A percentile compares a stretch with the other conserved stretches of the same genome.
These are phyloP conservation scores for Phellopilus nigrolimitatus DNA, from an alignment of 1,284 basidiomycete genomes.

Conservation along the genomic window DNA sequence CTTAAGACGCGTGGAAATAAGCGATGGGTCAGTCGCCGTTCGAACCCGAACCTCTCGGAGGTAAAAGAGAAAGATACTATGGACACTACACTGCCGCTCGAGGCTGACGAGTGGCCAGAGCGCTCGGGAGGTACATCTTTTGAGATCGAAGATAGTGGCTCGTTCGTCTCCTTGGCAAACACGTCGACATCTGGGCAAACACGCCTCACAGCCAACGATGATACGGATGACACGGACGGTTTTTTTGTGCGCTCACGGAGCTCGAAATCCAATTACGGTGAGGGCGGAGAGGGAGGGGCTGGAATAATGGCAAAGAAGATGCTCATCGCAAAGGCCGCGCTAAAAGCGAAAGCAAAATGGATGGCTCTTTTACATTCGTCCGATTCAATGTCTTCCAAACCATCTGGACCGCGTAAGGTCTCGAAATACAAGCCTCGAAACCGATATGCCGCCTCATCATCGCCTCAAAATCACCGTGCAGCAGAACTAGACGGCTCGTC, in stretches of 20 bases:
- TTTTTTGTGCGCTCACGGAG: conserved; percentile 22
- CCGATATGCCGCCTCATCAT: conserved; percentile 5
- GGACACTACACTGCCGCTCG: not conserved
- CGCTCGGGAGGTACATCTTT: conserved; percentile 2
- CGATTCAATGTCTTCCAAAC: too few relatives aligned
- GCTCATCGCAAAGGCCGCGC: conserved; percentile 41
- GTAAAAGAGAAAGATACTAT: conserved; percentile 15
- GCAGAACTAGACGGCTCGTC: not conserved
- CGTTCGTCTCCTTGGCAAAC: conserved; percentile 13
- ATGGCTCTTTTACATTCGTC: conserved; percentile 41
- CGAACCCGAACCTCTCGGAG: conserved; percentile 19
- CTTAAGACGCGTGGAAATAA: conserved; percentile 48
- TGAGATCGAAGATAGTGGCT: conserved; percentile 15
- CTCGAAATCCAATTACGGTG: conserved; percentile 23
- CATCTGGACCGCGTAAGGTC: not conserved
- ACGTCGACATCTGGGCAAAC: conserved; percentile 10
- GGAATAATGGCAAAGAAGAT: conserved; percentile 34
- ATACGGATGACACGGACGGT: conserved; percentile 10
- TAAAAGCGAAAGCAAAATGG: conserved; percentile 59
- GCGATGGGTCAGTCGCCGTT: conserved; percentile 40
- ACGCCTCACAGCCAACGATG: not conserved
- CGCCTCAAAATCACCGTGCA: not conserved
- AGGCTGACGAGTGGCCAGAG: not conserved
- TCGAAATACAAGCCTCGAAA: not conserved
- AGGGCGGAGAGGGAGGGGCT: not conserved